phyloP scores from a whole-genome alignment of 2,329 filamentous ascomycete genomes.

The Alternaria arborescens region DNA sequence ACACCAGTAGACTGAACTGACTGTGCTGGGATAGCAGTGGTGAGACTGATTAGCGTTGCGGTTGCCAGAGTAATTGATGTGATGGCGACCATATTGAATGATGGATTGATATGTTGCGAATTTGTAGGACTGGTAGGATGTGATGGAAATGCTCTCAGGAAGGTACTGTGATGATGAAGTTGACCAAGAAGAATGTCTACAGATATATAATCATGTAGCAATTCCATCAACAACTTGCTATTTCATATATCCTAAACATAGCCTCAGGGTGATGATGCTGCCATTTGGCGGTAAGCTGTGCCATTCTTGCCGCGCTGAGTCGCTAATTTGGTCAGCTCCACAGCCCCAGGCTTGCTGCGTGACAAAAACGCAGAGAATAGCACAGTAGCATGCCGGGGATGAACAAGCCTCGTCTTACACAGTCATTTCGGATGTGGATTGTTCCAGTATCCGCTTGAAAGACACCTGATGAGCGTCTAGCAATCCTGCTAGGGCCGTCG shows the following conservation, averaged over 20 bases:
- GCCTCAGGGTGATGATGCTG: slow-evolving; percentile 16
- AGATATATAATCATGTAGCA: slow-evolving; percentile 22
- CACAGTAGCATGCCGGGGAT: not conserved
- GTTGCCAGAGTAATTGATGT: slow-evolving; percentile 30
- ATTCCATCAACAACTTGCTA: slow-evolving; percentile 8
- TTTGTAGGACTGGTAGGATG: not conserved
- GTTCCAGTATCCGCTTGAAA: not conserved
- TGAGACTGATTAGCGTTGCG: slow-evolving; percentile 31
- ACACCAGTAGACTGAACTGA: slow-evolving; percentile 31
- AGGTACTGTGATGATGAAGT: slow-evolving; percentile 19
- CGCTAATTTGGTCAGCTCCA: slow-evolving; percentile 13
- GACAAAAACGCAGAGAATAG: slow-evolving; percentile 1
- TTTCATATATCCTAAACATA: slow-evolving; percentile 13
- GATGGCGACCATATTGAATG: slow-evolving; percentile 39
- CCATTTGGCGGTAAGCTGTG: slow-evolving; percentile 20
- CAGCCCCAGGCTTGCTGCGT: slow-evolving; percentile 11
- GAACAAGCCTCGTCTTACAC: not conserved
- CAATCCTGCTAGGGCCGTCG: slow-evolving; percentile 9
- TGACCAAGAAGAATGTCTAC: slow-evolving; percentile 8
- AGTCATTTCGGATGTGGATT: not conserved
- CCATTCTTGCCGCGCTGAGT: not conserved
- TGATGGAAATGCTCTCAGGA: slow-evolving; percentile 21
- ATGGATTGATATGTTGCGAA: not conserved
- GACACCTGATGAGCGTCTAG: slow-evolving; percentile 5
- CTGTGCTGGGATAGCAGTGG: slow-evolving; percentile 16